Base-by-base conservation (phyloP, 176 grass and related monocot genomes). In the Poa annua region DNA sequence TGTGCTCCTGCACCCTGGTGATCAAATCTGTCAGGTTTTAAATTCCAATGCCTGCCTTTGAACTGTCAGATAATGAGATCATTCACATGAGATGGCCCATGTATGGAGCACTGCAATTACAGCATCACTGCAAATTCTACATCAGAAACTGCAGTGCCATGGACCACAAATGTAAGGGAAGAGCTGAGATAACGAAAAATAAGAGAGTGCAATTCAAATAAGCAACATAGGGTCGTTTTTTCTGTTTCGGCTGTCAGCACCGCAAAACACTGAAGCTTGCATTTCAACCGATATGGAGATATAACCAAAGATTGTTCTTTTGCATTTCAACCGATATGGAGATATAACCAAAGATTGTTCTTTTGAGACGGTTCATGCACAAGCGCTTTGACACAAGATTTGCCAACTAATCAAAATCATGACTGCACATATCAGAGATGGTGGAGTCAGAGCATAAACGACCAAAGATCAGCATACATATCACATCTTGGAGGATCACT, bases 21-120 rank as follows among this genome's bases (percentile, higher is more conserved):
- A 54, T 66, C 42, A 38, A 41, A 38, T 85, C 32, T 79, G 84
- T 71, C 66, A 60, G 36, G 44, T 35, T 53, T 86, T 39, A 41
- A 69, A 56, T 21, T 56, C 8, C 0, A 63, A 63, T 64, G 42
- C 47, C n/a, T 51, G 6, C 35, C 20, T 54, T 53, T 16, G 3
- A 66, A 22, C 45, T 16, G 17, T 21, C 61, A 69, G 11, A 57
- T 34, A 29, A 4, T 34, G 50, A 42, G 17, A 7, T 32, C 60
- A 29, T 29, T 29, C 29, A 3, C 60, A 32, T 33, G 25, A 33
- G 2, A 48, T 25, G 51, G 7, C 20, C 44, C 41, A 42, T 64
- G 33, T 44, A 45, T 12, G 47, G 35, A 24, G 22, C 22, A 44
- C 7, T 70, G 4, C 0, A 70, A 44, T 65, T 65, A 16, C 84